Conservation (phyloP, 1,284 basidiomycete species). For the Pseudozyma pruni region DNA sequence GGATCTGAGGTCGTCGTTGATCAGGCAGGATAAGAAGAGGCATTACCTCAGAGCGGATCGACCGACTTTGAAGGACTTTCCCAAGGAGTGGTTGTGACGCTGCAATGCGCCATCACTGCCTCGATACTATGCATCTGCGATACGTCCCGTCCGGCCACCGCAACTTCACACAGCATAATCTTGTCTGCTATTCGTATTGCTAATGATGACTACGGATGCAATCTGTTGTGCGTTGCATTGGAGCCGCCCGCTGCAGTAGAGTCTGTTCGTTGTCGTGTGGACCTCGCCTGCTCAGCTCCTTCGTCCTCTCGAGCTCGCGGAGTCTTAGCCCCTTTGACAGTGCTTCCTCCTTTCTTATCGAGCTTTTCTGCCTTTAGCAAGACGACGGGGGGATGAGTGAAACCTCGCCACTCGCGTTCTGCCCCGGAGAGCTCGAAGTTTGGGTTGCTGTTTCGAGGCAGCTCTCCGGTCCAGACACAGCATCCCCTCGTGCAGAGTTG, state of each 20-base stretch:
- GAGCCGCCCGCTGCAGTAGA: no score
- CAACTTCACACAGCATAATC: no score
- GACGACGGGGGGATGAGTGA: not conserved
- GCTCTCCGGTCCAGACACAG: conserved; percentile 7
- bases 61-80: conserved; percentile 64
- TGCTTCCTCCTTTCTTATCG: no score
- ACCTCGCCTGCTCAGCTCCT: not conserved
- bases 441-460: conserved; percentile 9
- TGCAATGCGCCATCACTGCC: no score
- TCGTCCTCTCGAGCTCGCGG: not conserved
- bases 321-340: not conserved
- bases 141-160: no score
- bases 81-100: conserved; percentile 66
- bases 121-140: no score
- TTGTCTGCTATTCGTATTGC: no score
- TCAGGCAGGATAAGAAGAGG: conserved; percentile 50
- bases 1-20: conserved; percentile 59
- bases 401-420: not conserved
- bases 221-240: no score
- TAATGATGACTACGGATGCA: no score
- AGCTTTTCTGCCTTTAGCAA: no score
- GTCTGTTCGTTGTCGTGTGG: no score
- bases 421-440: not conserved
- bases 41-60: conserved; percentile 46
- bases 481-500: no score